Conservation (phyloP, 164 flowering plant species). For the Chimonanthus praecox region DNA sequence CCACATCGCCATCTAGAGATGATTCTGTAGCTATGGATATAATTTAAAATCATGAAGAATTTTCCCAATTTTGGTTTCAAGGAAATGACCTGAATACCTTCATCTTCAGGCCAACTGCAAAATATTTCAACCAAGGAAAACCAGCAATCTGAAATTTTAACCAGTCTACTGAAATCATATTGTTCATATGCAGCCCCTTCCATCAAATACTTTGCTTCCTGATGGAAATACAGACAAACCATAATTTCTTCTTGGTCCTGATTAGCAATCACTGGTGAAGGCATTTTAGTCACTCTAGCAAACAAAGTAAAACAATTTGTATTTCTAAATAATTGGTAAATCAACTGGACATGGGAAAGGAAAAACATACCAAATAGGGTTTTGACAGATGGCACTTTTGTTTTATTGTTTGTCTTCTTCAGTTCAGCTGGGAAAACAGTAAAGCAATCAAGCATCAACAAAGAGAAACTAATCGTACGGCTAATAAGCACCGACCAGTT, state of each 20-base stretch:
- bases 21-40: not conserved
- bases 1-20: not conserved
- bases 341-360: not conserved
- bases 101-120: not conserved
- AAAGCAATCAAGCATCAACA: slow-evolving; percentile 1
- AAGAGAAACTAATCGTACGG: not conserved
- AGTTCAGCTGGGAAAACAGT: slow-evolving; percentile 55
- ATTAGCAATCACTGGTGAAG: not conserved
- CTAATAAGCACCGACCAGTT: not conserved
- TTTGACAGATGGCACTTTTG: slow-evolving; percentile 76
- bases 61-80: not conserved
- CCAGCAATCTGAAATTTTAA: not conserved
- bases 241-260: not conserved
- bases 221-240: not conserved
- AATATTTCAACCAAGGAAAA: not conserved
- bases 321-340: not conserved
- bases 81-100: not conserved
- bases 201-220: not conserved
- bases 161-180: not conserved
- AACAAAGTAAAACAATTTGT: not conserved
- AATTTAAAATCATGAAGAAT: not conserved
- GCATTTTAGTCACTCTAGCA: slow-evolving; percentile 1
- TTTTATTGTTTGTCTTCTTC: slow-evolving; percentile 75
- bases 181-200: not conserved
- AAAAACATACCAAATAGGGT: slow-evolving; percentile 68